Evolutionary conservation across 2,329 filamentous ascomycete genomes (phyloP).

Genomic region (Phoma sp.): DNA sequence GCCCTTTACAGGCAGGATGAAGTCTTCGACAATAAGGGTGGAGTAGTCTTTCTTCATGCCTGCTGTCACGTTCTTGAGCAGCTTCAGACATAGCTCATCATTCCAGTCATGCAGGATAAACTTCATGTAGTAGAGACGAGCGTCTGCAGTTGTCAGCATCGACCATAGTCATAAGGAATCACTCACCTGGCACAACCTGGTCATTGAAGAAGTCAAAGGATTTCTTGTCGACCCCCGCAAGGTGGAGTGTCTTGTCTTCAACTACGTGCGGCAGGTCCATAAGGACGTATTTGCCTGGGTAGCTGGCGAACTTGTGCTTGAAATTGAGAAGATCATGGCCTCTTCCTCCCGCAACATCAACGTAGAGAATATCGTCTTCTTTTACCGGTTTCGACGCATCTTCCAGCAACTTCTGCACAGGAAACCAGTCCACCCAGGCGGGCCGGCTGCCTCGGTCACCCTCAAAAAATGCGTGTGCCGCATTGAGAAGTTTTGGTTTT

Average conservation of each 20-base stretch:
- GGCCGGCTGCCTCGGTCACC: conserved; percentile 5
- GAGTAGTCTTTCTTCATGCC: conserved; percentile 21
- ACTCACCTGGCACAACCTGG: conserved; percentile 6
- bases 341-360: conserved; percentile 21
- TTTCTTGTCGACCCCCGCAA: conserved; percentile 2
- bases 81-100: conserved; percentile 11
- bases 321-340: conserved; percentile 18
- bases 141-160: not conserved
- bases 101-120: conserved; percentile 22
- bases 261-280: conserved; percentile 4
- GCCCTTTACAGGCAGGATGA: conserved; percentile 9
- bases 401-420: conserved; percentile 6
- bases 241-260: not conserved
- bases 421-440: conserved; percentile 10
- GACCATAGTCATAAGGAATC: not conserved
- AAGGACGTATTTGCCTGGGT: conserved; percentile 2
- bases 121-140: conserved; percentile 21
- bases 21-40: conserved; percentile 17
- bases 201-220: conserved; percentile 33
- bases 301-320: not conserved
- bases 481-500: conserved; percentile 4
- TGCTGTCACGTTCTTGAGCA: conserved; percentile 19
- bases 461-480: conserved; percentile 11
- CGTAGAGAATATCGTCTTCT: conserved; percentile 9
- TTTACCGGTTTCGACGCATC: not conserved